Base-by-base conservation (phyloP, 108 stramenopile species). In the Nannochloropsis oceanica region DNA sequence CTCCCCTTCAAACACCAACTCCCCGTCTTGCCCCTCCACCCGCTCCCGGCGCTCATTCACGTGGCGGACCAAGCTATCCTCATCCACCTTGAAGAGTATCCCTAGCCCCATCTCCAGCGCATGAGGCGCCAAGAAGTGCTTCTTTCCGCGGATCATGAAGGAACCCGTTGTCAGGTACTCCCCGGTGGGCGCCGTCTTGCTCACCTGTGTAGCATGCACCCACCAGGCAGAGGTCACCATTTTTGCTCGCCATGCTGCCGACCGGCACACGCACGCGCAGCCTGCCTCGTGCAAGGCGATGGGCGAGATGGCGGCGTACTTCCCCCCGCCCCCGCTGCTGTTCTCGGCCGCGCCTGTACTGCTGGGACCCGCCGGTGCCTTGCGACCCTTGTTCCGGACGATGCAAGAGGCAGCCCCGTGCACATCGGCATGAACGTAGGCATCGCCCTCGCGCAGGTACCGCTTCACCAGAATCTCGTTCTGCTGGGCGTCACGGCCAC, bases 401-500 rank as follows among this genome's bases (percentile, higher is more conserved):
- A 99, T 92, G 84, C 96, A 96, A 34, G 95, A 93, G 12, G 96
- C 93, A 20, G 97, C 96, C 27, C 98, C 98, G 87, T 95, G 94
- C 27, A 97, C 93, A 87, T 99, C 98, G n/a, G 97, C 97, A 84
- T 97, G 97, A 7, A 99, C 92, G 84, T 97, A 99, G 14, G 95
- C 94, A 92, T 99, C 98, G n/a, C 95, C 95, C 12, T 94, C 93
- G 82, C 98, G 90, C 86, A 99, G 88, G 87, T 97, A 97, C 73
- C 95, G 91, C 84, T 95, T 95, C 26, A 97, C 96, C 13, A 99
- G 89, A 42, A 91, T 90, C 85, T 99, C 98, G 87, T 97, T 97
- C 89, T 97, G 97, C 83, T 97, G 96, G 10, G 96, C 96, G 85
- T 99, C 96, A 18, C 93, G 85, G 44, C 98, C 98, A 24, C 87